Percentiles rank a stretch among this genome's conserved stretches.
Conservation (phyloP, 305 asterid genomes). For the Fraxinus albicans region DNA sequence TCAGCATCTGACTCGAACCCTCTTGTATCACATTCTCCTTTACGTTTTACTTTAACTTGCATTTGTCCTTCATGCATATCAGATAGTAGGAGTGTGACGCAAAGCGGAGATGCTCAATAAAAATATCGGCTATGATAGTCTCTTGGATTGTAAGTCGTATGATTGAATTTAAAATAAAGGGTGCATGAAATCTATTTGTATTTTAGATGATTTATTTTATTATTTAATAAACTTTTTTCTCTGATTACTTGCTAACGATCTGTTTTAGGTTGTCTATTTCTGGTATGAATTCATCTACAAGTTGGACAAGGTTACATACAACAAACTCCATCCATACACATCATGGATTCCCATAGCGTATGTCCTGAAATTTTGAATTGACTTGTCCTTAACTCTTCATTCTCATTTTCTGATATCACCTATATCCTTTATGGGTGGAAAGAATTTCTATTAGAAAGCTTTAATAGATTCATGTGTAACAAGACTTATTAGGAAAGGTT, state of each 20-base stretch:
- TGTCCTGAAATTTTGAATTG: slow-evolving; percentile 24
- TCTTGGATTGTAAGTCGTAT: slow-evolving; percentile 47
- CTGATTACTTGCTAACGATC: slow-evolving; percentile 14
- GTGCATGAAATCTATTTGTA: background rate
- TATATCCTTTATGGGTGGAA: slow-evolving; percentile 6
- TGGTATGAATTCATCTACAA: slow-evolving; percentile 88
- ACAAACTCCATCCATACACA: slow-evolving; percentile 92
- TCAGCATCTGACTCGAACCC: too few relatives aligned
- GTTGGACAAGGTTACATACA: slow-evolving; percentile 78
- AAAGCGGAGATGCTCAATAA: slow-evolving; percentile 62
- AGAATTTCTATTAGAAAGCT: slow-evolving; percentile 3
- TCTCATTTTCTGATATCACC: slow-evolving; percentile 4
- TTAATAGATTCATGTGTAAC: background rate
- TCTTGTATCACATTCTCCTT: too few relatives aligned
- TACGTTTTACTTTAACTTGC: too few relatives aligned
- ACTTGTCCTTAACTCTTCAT: background rate
- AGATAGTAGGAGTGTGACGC: slow-evolving; percentile 54
- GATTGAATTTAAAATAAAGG: background rate
- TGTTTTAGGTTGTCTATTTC: slow-evolving; percentile 48
- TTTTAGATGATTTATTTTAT: slow-evolving; percentile 1
- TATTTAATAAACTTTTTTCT: background rate
- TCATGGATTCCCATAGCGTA: slow-evolving; percentile 95
- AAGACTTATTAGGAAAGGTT: background rate
- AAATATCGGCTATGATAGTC: slow-evolving; percentile 48
- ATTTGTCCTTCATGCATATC: too few relatives aligned